phyloP scores from a whole-genome alignment of 805 yeast species.

The Wickerhamiella bombiphila region DNA sequence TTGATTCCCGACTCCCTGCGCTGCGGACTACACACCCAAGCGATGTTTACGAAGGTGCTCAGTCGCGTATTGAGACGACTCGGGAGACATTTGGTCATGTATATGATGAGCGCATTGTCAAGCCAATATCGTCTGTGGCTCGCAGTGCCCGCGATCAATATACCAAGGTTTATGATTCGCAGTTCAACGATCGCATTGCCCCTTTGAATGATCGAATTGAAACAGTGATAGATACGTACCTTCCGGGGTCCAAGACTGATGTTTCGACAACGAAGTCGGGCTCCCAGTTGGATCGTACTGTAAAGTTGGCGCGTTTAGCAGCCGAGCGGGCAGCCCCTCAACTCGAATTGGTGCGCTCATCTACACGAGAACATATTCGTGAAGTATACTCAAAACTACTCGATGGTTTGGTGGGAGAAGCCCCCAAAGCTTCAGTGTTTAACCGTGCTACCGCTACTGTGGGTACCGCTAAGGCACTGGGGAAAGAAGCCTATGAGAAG shows the following conservation, averaged over 20 bases:
- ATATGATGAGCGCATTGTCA: slow-evolving; percentile 35
- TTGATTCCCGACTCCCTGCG: slow-evolving; percentile 48
- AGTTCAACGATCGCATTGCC: slow-evolving; percentile 44
- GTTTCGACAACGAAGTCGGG: not conserved
- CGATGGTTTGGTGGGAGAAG: slow-evolving; percentile 4
- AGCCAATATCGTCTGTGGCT: slow-evolving; percentile 27
- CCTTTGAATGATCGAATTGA: slow-evolving; percentile 48
- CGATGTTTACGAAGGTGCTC: slow-evolving; percentile 30
- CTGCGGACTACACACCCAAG: slow-evolving; percentile 46
- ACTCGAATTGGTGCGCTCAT: slow-evolving; percentile 4
- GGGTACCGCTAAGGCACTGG: not conserved
- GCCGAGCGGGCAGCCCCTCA: slow-evolving; percentile 15
- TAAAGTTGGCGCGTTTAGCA: slow-evolving; percentile 8
- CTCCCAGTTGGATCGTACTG: slow-evolving; percentile 9
- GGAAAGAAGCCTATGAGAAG: not conserved
- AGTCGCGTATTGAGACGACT: slow-evolving; percentile 26
- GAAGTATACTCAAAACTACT: slow-evolving; percentile 12
- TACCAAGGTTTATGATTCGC: slow-evolving; percentile 37
- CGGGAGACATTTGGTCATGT: slow-evolving; percentile 21
- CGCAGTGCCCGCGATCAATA: slow-evolving; percentile 38
- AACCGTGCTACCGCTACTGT: not conserved
- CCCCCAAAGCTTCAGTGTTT: not conserved
- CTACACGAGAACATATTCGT: slow-evolving; percentile 5
- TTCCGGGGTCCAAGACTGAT: slow-evolving; percentile 25
- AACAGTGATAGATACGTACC: slow-evolving; percentile 28